Conservation (phyloP, 1,139 yeast genomes). For the Debaryomyces udenii region DNA sequence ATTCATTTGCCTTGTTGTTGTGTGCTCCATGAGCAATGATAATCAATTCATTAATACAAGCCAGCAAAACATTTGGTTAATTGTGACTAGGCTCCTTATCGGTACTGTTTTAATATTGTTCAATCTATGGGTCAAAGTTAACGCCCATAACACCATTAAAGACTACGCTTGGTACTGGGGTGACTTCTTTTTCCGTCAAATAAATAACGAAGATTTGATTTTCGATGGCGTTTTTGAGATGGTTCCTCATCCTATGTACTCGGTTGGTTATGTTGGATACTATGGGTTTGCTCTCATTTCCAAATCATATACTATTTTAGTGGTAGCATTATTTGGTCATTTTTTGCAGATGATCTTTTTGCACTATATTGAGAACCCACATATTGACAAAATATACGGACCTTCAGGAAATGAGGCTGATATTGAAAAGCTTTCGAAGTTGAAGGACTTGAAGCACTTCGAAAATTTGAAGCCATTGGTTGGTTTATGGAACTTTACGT, state of each 20-base stretch:
- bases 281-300: constrained; percentile 83
- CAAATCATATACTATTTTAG: constrained; percentile 71
- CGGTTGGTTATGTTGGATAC: constrained; percentile 87
- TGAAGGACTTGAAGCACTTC: constrained; percentile 48
- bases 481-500: constrained; percentile 64
- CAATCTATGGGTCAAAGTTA: constrained; percentile 84
- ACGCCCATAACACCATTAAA: constrained; percentile 87
- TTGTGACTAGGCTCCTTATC: constrained; percentile 38
- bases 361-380: constrained; percentile 82
- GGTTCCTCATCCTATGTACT: constrained; percentile 95
- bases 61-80: constrained; percentile 37
- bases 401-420: constrained; percentile 45
- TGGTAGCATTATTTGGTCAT: constrained; percentile 77
- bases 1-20: constrained; percentile 68
- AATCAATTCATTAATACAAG: constrained; percentile 40
- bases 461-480: constrained; percentile 64
- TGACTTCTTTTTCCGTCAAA: constrained; percentile 84
- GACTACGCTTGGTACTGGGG: constrained; percentile 98
- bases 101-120: constrained; percentile 62
- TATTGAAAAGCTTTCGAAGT: constrained; percentile 37
- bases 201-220: constrained; percentile 70
- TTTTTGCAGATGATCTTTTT: constrained; percentile 77
- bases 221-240: constrained; percentile 91
- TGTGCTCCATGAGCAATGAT: constrained; percentile 51
- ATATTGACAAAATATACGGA: constrained; percentile 79